Evolutionary conservation across 371 early-diverging fungal species (phyloP).

Genomic region (Zancudomyces culisetae): DNA sequence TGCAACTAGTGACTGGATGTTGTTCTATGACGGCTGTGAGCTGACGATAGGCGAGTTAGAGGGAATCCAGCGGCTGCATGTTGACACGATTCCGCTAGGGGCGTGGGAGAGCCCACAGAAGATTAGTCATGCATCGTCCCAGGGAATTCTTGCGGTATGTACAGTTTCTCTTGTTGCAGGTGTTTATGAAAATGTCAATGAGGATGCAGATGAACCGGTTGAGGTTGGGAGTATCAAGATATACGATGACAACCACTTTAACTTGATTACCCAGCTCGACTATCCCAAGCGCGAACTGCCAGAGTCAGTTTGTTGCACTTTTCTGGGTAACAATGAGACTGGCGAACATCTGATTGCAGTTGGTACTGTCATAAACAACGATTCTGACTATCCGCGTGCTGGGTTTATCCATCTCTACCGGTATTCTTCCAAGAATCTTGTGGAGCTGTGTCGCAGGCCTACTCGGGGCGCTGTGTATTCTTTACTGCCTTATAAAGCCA

Average conservation of each 20-base stretch:
- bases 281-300: constrained; percentile 17
- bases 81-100: constrained; percentile 40
- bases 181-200: background rate
- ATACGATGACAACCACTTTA: constrained; percentile 51
- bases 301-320: constrained; percentile 10
- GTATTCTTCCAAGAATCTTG: constrained; percentile 23
- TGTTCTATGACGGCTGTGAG: constrained; percentile 11
- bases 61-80: constrained; percentile 59
- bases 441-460: constrained; percentile 16
- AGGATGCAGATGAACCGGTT: background rate
- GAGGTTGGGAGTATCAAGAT: constrained; percentile 37
- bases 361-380: constrained; percentile 38
- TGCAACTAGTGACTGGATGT: background rate
- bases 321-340: constrained; percentile 1
- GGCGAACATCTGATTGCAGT: constrained; percentile 24
- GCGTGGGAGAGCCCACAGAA: constrained; percentile 42
- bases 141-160: constrained; percentile 36
- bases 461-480: constrained; percentile 37
- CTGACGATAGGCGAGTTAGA: constrained; percentile 57
- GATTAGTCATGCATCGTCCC: constrained; percentile 35
- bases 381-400: constrained; percentile 33
- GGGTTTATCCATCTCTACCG: constrained; percentile 37
- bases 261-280: constrained; percentile 17
- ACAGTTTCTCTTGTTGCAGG: constrained; percentile 14
- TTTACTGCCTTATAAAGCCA: constrained; percentile 25